Conservation (phyloP, 257 asterid genomes). For the Salvia splendens region DNA sequence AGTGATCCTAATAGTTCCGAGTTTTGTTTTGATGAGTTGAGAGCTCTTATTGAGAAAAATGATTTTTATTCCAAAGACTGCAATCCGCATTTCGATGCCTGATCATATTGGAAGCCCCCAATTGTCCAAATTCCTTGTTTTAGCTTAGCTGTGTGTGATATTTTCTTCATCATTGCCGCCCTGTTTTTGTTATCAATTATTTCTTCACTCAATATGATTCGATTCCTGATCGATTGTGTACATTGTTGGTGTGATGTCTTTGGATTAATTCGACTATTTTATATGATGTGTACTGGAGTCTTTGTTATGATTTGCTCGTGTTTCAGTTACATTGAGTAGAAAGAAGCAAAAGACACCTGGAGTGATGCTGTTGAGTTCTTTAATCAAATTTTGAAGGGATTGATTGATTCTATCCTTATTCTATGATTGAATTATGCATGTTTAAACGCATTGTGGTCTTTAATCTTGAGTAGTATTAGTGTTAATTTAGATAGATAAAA, state of each 20-base stretch:
- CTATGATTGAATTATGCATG: slow-evolving; percentile 1
- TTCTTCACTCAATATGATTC: slow-evolving; percentile 10
- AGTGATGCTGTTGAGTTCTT: not conserved
- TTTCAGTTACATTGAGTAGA: not conserved
- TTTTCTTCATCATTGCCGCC: not conserved
- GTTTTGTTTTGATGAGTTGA: slow-evolving; percentile 63
- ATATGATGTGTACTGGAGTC: not conserved
- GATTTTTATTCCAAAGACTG: slow-evolving; percentile 76
- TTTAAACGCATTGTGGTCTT: not conserved
- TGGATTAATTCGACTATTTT: not conserved
- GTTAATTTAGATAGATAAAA: no score
- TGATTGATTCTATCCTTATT: not conserved
- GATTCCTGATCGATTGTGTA: not conserved
- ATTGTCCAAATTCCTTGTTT: slow-evolving; percentile 24
- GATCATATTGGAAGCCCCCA: slow-evolving; percentile 6
- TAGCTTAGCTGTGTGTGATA: not conserved
- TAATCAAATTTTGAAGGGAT: not conserved
- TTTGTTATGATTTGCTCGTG: not conserved
- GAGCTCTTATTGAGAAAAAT: slow-evolving; percentile 72
- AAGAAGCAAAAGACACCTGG: not conserved
- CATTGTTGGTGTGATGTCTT: slow-evolving; percentile 5
- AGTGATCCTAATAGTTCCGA: slow-evolving; percentile 85
- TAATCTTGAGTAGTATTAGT: no score
- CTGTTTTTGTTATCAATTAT: slow-evolving; percentile 18
- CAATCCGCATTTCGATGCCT: slow-evolving; percentile 63